Evolutionary conservation across 352 stramenopile species (phyloP), one percentile per base, ranked within the genome.

Genomic region (Pythium brassicae): DNA sequence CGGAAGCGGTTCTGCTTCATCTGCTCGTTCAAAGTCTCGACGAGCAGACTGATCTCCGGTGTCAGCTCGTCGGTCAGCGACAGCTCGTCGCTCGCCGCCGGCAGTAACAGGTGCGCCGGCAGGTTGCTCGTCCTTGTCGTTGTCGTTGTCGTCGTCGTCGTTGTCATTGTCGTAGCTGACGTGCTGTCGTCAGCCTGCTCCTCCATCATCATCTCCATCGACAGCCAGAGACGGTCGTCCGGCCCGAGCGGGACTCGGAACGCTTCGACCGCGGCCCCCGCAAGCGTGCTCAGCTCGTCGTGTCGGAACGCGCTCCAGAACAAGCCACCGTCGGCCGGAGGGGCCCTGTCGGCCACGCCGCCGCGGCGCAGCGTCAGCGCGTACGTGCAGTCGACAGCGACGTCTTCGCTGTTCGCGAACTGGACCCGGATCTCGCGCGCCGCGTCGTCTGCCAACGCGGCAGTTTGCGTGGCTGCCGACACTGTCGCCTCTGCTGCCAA

Each of bases 11-110:
- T 95, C 51, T 74, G 65, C 50, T 87, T 71, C 56, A 84, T 87
- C 53, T 82, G 82, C 54, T 92, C 79, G 39, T 84, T 74, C 29
- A 92, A 62, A 26, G 88, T 69, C n/a, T 89, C 86, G 25, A 92
- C 67, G 5, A 92, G 65, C 50, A 95, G 37, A n/a, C 78, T 88
- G 27, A 89, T 75, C 50, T 86, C 73, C 10, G 84, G 79, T 26
- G 84, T 92, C 22, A 90, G 49, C 53, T 93, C 86, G 54, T 94
- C 86, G 2, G 52, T 42, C 1, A 57, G 23, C 7, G 23, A 46
- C 42, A 14, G 5, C 20, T 51, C 9, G 3, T 8, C 48, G 42
- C n/a, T 44, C 32, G 45, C 23, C 7, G 26, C 34, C 6, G 15
- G 20, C 26, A 54, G 26, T 11, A 56, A n/a, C 14, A 54, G 17